A percentile compares a stretch with the other conserved stretches of the same genome.
These are phyloP conservation scores for Misopates orontium DNA, from an alignment of 257 asterid genomes.

Conservation along the genomic window DNA sequence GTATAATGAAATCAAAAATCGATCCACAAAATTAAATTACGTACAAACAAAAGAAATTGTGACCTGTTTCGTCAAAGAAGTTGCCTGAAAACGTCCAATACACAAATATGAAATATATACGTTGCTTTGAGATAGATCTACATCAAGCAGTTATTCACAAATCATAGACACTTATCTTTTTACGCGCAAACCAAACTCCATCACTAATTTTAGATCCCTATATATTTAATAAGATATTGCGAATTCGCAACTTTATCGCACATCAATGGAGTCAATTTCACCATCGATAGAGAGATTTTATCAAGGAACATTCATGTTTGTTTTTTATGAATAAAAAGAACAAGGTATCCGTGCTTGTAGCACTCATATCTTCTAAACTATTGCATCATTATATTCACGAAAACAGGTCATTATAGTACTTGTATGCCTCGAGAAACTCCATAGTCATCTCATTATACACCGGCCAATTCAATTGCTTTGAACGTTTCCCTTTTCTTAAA, in stretches of 20 bases:
- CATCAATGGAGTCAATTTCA: not conserved
- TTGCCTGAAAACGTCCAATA: conserved; percentile 23
- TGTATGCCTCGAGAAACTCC: too few species aligned
- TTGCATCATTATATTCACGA: too few species aligned
- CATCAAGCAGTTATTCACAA: conserved; percentile 9
- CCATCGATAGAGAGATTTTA: not conserved
- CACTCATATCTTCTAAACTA: too few species aligned
- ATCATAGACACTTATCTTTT: conserved; percentile 14
- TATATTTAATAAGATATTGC: not conserved
- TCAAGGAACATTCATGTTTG: too few species aligned
- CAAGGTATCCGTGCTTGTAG: too few species aligned
- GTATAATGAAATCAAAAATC: not conserved
- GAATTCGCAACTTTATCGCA: not conserved
- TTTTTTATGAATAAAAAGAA: too few species aligned
- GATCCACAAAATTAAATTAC: too few species aligned
- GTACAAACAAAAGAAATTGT: not conserved
- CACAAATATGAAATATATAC: not conserved
- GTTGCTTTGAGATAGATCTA: not conserved
- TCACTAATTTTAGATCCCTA: conserved; percentile 7
- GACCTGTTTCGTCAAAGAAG: conserved; percentile 21
- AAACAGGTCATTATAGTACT: too few species aligned
- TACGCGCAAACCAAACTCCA: conserved; percentile 22
- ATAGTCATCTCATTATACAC: too few species aligned
- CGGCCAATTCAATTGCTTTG: too few species aligned
- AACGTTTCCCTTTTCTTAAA: too few species aligned